phyloP scores from a whole-genome alignment of 768 basidiomycete species.

The Pleurotus pulmonarius region DNA sequence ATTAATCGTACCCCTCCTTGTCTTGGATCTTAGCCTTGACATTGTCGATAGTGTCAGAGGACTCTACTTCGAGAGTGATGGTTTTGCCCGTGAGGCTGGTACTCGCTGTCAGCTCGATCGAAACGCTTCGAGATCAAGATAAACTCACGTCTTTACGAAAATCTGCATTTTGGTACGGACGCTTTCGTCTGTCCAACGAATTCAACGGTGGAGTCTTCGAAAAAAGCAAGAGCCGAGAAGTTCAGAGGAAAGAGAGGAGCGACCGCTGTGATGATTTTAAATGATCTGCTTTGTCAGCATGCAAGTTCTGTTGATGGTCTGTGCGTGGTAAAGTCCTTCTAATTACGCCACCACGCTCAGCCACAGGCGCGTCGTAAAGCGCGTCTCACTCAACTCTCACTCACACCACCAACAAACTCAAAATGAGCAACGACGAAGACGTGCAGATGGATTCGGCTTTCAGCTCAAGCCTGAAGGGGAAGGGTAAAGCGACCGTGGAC shows the following conservation, averaged over 20 bases:
- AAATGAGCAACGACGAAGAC: conserved; percentile 57
- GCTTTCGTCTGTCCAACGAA: conserved; percentile 88
- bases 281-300: conserved; percentile 28
- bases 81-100: conserved; percentile 96
- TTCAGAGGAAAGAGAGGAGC: conserved; percentile 17
- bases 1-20: conserved; percentile 77
- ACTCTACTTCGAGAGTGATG: conserved; percentile 97
- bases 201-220: conserved; percentile 91
- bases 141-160: conserved; percentile 90
- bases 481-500: conserved; percentile 56
- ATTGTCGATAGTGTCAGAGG: conserved; percentile 96
- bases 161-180: conserved; percentile 85
- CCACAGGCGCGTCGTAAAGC: conserved; percentile 18
- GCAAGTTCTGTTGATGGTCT: conserved; percentile 34
- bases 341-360: conserved; percentile 5
- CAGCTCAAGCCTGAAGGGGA: conserved; percentile 54
- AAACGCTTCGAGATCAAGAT: neutral
- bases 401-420: conserved; percentile 18
- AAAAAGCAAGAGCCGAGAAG: conserved; percentile 63
- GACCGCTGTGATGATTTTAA: conserved; percentile 20
- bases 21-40: conserved; percentile 98
- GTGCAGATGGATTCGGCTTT: conserved; percentile 38
- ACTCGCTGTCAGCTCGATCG: neutral
- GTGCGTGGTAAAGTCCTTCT: conserved; percentile 23
- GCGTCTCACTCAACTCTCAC: conserved; percentile 15